Conservation (phyloP, 2,329 filamentous ascomycete genomes). For the Aspergillus sp. region DNA sequence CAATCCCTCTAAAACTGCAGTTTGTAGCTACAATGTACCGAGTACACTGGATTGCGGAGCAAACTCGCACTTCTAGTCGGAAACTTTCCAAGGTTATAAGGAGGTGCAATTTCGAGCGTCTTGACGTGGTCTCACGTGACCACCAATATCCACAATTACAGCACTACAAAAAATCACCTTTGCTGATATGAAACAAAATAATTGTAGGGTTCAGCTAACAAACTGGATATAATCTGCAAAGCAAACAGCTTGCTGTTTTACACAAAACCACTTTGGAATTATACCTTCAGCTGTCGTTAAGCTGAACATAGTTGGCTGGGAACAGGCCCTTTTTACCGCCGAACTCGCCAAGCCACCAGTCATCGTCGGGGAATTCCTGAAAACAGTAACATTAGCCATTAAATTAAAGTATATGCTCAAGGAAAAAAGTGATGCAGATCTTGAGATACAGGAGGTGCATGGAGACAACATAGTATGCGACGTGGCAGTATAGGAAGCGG, state of each 20-base stretch:
- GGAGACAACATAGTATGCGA: neutral
- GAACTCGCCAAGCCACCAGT: conserved; percentile 95
- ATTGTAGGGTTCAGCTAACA: too few relatives aligned
- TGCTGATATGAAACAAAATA: neutral
- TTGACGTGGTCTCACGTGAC: neutral
- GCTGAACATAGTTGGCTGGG: conserved; percentile 47
- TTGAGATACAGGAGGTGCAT: neutral
- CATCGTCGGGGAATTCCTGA: conserved; percentile 91
- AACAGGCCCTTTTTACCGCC: conserved; percentile 77
- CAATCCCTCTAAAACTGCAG: neutral
- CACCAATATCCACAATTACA: neutral
- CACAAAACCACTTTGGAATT: neutral
- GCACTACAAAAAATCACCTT: neutral
- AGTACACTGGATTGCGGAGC: neutral
- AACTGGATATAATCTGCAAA: neutral
- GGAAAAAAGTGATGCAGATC: neutral
- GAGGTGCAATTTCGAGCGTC: neutral
- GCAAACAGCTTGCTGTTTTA: neutral
- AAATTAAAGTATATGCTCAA: neutral
- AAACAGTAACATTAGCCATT: neutral
- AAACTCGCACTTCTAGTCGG: neutral
- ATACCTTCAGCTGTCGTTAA: conserved; percentile 18
- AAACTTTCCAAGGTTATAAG: neutral
- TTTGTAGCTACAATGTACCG: neutral
- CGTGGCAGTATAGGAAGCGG: neutral